Base-by-base conservation (phyloP, 371 early-diverging fungal species). In the Mortierella sp. region DNA sequence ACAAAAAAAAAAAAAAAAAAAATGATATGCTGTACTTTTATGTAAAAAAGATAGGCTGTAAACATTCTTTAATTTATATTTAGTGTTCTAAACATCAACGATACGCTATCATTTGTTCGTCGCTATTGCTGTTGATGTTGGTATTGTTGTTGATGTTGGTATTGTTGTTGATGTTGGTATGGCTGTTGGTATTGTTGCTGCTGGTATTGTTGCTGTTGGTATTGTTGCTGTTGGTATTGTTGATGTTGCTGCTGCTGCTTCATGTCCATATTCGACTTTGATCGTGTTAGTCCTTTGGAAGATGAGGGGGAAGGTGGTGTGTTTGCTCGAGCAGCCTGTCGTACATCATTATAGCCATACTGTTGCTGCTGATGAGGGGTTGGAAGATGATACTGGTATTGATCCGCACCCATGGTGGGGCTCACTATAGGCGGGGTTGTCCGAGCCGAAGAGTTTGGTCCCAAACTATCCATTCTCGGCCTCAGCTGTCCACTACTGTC, bases 391-490 rank as follows among this genome's bases (percentile, higher is more conserved):
- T 69, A 62, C 45, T 62, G 62, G 45, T 62, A 62, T 62, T 21
- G 62, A 10, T 62, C 36, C 3, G 47, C 36, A 62, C 41, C 28
- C 4, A 22, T 24, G 22, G 1, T 6, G 43, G 47, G 28, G 8
- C 24, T 10, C 22, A 28, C 55, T 24, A 55, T n/a, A 6, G 45
- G 62, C 7, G 62, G 62, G 5, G 62, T 13, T n/a, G 48, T 43
- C 1, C 63, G 63, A 10, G 40, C 38, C 15, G 60, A 16, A 60
- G 69, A 70, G 3, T 63, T 65, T 9, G 70, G 70, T 43, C 70
- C 76, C 15, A 79, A 48, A 33, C 79, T 79, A 59, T 79, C 79
- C 36, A 70, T 67, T 10, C 79, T 48, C 6, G 79, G 79, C 32
- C 65, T 47, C 58, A 66, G 43, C 21, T 55, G 70, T 28, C 65